Conservation (phyloP, 495 filamentous ascomycete genomes). For the Neurospora sp. region DNA sequence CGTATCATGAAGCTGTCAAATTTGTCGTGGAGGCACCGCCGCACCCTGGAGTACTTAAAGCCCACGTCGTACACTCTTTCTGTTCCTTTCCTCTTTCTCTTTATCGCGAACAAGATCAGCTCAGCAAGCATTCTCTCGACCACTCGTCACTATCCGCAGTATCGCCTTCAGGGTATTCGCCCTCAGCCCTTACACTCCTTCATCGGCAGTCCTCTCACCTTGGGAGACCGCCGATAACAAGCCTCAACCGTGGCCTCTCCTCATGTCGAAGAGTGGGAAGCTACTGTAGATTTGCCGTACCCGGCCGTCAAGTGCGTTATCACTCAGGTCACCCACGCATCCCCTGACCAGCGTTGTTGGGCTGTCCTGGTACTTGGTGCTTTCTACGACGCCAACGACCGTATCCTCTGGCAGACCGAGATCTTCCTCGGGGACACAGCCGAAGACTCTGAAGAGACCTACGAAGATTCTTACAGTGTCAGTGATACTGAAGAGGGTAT, state of each 20-base stretch:
- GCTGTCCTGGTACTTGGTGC: slow-evolving; percentile 22
- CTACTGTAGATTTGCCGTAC: slow-evolving; percentile 9
- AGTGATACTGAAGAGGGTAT: background rate
- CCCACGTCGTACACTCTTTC: background rate
- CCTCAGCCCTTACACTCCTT: background rate
- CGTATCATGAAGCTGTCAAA: background rate
- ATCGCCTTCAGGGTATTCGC: background rate
- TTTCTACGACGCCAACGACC: slow-evolving; percentile 1
- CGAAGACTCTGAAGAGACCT: background rate
- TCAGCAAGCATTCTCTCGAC: background rate
- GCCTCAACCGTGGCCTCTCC: background rate
- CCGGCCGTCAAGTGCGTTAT: slow-evolving; percentile 22
- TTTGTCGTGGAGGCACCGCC: background rate
- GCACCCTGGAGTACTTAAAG: background rate
- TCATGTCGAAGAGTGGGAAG: background rate
- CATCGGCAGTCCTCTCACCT: background rate
- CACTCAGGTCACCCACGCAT: slow-evolving; percentile 1
- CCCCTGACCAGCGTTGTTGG: slow-evolving; percentile 8
- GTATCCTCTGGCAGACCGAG: background rate
- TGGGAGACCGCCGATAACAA: background rate
- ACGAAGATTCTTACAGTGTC: background rate
- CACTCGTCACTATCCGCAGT: background rate
- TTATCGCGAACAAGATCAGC: background rate
- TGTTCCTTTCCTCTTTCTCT: background rate
- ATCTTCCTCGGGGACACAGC: background rate